Evolutionary conservation across 257 asterid genomes (phyloP).

Genomic region (Solanum ossicruentum): DNA sequence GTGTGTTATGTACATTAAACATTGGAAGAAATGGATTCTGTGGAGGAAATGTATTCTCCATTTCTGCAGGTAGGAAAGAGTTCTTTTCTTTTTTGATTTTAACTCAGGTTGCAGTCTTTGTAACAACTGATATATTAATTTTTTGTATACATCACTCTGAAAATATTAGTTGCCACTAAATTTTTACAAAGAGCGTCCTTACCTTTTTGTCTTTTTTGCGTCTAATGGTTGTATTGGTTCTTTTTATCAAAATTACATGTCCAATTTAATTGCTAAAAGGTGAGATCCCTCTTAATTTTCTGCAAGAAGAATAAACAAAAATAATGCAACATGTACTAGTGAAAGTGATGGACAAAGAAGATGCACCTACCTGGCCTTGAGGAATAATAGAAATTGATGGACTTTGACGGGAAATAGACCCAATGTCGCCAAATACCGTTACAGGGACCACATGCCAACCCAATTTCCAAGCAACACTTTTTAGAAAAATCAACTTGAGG

Average conservation of each 20-base stretch:
- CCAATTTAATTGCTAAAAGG: neutral
- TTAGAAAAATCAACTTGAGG: too few species aligned
- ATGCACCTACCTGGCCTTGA: neutral
- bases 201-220: neutral
- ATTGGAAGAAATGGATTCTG: neutral
- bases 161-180: neutral
- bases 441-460: neutral
- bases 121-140: neutral
- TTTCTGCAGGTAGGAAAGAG: neutral
- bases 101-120: neutral
- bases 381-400: neutral
- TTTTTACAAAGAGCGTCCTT: neutral
- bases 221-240: neutral
- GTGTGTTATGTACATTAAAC: neutral
- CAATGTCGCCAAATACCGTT: neutral
- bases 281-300: neutral
- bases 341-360: neutral
- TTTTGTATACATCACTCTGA: neutral
- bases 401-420: neutral
- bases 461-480: neutral
- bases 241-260: neutral
- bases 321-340: neutral
- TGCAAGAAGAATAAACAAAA: neutral
- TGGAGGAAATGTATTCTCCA: neutral
- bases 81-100: neutral